These are phyloP conservation scores for Phytophthora rubi DNA, from an alignment of 352 stramenopile species.

Conservation along the genomic window DNA sequence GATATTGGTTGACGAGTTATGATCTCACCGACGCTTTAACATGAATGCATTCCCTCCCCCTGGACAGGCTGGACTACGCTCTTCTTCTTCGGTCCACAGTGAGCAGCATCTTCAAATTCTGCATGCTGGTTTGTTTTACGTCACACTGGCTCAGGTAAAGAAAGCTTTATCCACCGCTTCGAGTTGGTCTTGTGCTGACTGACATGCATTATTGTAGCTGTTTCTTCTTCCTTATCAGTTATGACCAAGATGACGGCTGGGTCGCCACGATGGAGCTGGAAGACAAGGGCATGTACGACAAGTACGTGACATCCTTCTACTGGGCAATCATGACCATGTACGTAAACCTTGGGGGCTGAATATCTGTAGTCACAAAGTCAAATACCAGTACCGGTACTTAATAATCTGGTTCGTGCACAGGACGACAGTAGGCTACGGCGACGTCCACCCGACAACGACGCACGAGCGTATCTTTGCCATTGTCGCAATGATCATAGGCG, in stretches of 20 bases:
- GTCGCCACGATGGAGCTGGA: conserved; percentile 43
- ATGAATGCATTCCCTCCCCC: no score
- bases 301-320: conserved; percentile 74
- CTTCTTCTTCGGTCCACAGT: conserved; percentile 77
- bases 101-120: conserved; percentile 84
- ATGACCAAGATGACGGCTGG: conserved; percentile 57
- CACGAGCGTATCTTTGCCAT: conserved; percentile 75
- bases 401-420: conserved; percentile 19
- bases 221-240: conserved; percentile 69
- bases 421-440: conserved; percentile 80
- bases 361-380: not conserved
- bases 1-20: not conserved
- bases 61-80: conserved; percentile 64
- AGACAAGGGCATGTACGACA: conserved; percentile 51
- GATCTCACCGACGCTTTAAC: not conserved
- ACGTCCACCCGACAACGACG: conserved; percentile 61
- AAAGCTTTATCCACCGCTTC: not conserved
- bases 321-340: conserved; percentile 85
- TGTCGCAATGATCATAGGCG: conserved; percentile 73
- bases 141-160: conserved; percentile 79
- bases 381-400: no score
- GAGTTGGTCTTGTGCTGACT: not conserved
- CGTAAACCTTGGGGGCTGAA: not conserved
- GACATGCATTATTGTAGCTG: conserved; percentile 31
- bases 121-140: conserved; percentile 76